Evolutionary conservation across 176 grass and related monocot genomes (phyloP).

Genomic region (Oryza rufipogon): DNA sequence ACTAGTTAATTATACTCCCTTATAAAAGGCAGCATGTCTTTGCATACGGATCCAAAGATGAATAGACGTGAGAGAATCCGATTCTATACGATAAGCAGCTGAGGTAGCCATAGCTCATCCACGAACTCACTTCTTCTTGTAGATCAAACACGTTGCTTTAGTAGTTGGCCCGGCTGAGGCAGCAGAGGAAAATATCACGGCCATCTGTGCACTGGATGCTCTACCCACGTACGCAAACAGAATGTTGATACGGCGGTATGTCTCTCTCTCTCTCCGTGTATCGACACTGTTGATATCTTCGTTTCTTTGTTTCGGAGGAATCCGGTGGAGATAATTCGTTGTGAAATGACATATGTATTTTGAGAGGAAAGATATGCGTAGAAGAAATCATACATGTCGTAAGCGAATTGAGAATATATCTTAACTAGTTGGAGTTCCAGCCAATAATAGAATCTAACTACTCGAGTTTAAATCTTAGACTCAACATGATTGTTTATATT

Average conservation of each 20-base stretch:
- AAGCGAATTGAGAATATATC: too few relatives aligned
- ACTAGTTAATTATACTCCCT: neutral
- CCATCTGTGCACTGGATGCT: neutral
- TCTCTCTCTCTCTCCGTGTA: neutral
- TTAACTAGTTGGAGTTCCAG: too few relatives aligned
- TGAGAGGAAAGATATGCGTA: too few relatives aligned
- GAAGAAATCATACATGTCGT: too few relatives aligned
- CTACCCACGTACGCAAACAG: neutral
- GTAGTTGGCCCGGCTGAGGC: neutral
- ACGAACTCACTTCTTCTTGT: neutral
- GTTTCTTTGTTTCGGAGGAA: neutral
- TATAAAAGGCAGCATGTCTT: conserved; percentile 45
- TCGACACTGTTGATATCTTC: neutral
- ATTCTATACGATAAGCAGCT: conserved; percentile 27
- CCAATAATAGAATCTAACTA: too few relatives aligned
- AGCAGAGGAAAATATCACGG: neutral
- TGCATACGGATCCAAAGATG: conserved; percentile 49
- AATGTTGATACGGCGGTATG: neutral
- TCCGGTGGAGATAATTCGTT: neutral
- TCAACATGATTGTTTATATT: too few relatives aligned
- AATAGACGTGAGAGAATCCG: conserved; percentile 40
- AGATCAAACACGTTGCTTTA: conserved; percentile 17
- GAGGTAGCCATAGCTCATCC: neutral
- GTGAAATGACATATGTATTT: neutral
- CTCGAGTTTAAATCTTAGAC: too few relatives aligned